These are phyloP conservation scores for Dujonia santamariae DNA, from an alignment of 1,139 yeast genomes.

Conservation along the genomic window DNA sequence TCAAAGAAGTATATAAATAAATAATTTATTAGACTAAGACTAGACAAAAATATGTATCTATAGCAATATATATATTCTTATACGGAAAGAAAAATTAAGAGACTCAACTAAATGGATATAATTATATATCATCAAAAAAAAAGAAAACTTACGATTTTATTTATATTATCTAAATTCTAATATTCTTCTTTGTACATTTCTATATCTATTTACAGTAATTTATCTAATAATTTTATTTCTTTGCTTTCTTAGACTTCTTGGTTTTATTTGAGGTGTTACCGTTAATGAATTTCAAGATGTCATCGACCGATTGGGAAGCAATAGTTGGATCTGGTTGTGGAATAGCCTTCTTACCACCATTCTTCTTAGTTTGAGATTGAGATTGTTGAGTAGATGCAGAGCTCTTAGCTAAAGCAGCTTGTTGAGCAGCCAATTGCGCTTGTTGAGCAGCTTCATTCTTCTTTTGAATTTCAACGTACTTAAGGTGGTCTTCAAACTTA, in stretches of 20 bases:
- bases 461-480: slow-evolving; percentile 25
- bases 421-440: slow-evolving; percentile 10
- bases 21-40: too few relatives aligned
- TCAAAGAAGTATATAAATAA: too few relatives aligned
- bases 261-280: slow-evolving; percentile 30
- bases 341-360: slow-evolving; percentile 25
- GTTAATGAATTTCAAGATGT: slow-evolving; percentile 63
- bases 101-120: too few relatives aligned
- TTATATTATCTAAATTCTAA: not conserved
- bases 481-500: slow-evolving; percentile 43
- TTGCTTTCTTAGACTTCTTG: slow-evolving; percentile 14
- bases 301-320: slow-evolving; percentile 63
- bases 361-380: slow-evolving; percentile 13
- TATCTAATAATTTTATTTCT: slow-evolving; percentile 8
- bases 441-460: slow-evolving; percentile 18
- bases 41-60: too few relatives aligned
- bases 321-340: slow-evolving; percentile 49
- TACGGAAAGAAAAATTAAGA: too few relatives aligned
- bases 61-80: too few relatives aligned
- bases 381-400: slow-evolving; percentile 9
- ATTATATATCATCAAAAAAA: too few relatives aligned
- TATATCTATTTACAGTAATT: not conserved
- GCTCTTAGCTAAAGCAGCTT: slow-evolving; percentile 10
- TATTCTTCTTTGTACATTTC: not conserved
- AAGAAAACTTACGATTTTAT: too few relatives aligned